Evolutionary conservation across 225 moss, liverwort and hornwort genomes (phyloP).

Genomic region (Bryoerythrophyllum caledonicum): DNA sequence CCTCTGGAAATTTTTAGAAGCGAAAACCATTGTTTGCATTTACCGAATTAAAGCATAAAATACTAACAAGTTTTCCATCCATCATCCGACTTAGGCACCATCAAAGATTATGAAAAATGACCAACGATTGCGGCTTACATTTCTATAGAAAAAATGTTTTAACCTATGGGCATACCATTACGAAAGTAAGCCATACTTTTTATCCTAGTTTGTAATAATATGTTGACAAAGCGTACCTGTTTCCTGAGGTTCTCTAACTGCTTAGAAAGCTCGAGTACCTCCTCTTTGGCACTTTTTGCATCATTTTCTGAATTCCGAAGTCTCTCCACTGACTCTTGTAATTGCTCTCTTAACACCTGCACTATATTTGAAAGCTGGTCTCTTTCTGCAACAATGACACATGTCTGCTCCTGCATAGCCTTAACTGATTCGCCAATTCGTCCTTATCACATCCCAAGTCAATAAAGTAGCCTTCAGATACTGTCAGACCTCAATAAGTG

Average conservation of each 20-base stretch:
- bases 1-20: too few species aligned
- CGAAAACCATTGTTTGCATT: too few species aligned
- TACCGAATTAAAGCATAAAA: too few species aligned
- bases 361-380: constrained; percentile 29
- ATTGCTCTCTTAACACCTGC: constrained; percentile 23
- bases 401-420: constrained; percentile 21
- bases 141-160: too few species aligned
- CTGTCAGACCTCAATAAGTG: too few species aligned
- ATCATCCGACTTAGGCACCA: too few species aligned
- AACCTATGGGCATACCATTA: too few species aligned
- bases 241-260: constrained; percentile 47
- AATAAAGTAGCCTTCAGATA: constrained; percentile 13
- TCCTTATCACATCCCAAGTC: constrained; percentile 27
- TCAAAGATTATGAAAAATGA: too few species aligned
- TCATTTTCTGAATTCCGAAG: constrained; percentile 31
- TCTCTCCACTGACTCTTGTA: constrained; percentile 24
- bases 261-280: constrained; percentile 37
- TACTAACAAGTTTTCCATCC: too few species aligned
- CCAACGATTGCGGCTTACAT: too few species aligned
- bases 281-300: constrained; percentile 30
- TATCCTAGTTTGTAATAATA: constrained; percentile 36
- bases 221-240: constrained; percentile 51
- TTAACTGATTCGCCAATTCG: constrained; percentile 18
- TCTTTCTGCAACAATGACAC: constrained; percentile 19
- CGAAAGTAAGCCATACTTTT: constrained; percentile 35